Evolutionary conservation across 1,284 basidiomycete genomes (phyloP), one percentile per base, ranked within the genome.

Genomic region (Pterulicium gracile): DNA sequence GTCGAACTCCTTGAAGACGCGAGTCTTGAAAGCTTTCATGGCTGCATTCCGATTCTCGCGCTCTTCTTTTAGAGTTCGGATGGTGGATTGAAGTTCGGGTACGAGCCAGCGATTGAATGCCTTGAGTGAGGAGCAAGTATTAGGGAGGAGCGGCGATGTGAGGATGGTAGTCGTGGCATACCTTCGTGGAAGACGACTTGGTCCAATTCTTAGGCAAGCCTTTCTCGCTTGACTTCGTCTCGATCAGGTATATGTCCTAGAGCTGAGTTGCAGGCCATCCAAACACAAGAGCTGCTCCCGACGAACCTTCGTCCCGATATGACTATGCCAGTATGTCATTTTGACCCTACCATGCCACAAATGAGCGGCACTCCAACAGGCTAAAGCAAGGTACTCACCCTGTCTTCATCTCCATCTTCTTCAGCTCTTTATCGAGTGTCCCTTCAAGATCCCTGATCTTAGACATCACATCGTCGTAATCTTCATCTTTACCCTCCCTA

Each of bases 41-140:
- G 81, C 81, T 1, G 76, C 74, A 47, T 73, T 85, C 39, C 85
- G 81, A 46, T 81, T 91, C 65, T 98, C 94, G 23, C 88, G 78
- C 2, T 89, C 91, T 65, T 98, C 94, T 62, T 97, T 96, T 40
- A 95, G 71, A 47, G 77, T 67, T 24, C 89, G 80, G 46, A 97
- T 79, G 19, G 79, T 76, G 2, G 74, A 59, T 47, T 79, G 75
- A 1, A 92, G 73, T 18, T 82, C 71, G 0, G 85, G 83, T 2
- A 91, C 84, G 13, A 79, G 68, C 70, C 84, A 97, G 12, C 94
- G 81, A 17, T 72, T 70, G 51, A 75, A 74, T 24, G 77, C 73
- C 88, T 91, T 54, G 4, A 19, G 40, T 15, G 42, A 27, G 34
- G 21, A n/a, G 45, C 50, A 24, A 56, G 52, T 19, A 22, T 47